Evolutionary conservation across 305 asterid species (phyloP).

Genomic region (Salvia sclarea): DNA sequence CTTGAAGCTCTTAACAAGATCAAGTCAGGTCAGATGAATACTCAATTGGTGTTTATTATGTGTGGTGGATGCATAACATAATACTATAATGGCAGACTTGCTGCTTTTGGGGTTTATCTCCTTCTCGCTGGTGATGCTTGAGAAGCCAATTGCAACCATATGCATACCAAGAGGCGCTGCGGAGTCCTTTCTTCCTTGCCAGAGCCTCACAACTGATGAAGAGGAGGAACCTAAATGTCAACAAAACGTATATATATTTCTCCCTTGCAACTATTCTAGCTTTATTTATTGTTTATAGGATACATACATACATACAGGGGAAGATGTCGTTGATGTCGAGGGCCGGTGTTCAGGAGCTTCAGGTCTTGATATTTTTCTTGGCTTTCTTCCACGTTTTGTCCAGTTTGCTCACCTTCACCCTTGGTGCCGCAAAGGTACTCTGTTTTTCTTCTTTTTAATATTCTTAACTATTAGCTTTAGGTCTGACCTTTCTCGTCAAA

Average conservation of each 20-base stretch:
- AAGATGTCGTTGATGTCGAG: slow-evolving; percentile 63
- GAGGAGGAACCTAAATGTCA: slow-evolving; percentile 56
- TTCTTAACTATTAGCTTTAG: not conserved
- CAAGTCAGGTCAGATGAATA: slow-evolving; percentile 51
- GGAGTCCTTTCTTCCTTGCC: slow-evolving; percentile 69
- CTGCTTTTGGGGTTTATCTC: slow-evolving; percentile 80
- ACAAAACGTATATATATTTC: slow-evolving; percentile 38
- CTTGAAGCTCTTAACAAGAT: slow-evolving; percentile 63
- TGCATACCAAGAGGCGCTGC: slow-evolving; percentile 50
- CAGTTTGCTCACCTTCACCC: slow-evolving; percentile 68
- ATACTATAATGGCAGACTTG: slow-evolving; percentile 70
- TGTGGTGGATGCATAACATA: no score
- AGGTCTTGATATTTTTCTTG: slow-evolving; percentile 63
- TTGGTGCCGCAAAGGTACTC: slow-evolving; percentile 66
- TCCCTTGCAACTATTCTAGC: no score
- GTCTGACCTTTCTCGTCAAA: not conserved
- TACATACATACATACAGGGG: no score
- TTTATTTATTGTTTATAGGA: no score
- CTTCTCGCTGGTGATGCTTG: slow-evolving; percentile 52
- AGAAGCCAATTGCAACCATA: slow-evolving; percentile 53
- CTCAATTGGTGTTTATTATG: no score
- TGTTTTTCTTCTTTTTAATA: no score
- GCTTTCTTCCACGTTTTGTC: slow-evolving; percentile 73
- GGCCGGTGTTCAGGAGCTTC: slow-evolving; percentile 66
- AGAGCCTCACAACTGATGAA: slow-evolving; percentile 30